phyloP scores from a whole-genome alignment of 441 rosid species.

The Erodium texanum region DNA sequence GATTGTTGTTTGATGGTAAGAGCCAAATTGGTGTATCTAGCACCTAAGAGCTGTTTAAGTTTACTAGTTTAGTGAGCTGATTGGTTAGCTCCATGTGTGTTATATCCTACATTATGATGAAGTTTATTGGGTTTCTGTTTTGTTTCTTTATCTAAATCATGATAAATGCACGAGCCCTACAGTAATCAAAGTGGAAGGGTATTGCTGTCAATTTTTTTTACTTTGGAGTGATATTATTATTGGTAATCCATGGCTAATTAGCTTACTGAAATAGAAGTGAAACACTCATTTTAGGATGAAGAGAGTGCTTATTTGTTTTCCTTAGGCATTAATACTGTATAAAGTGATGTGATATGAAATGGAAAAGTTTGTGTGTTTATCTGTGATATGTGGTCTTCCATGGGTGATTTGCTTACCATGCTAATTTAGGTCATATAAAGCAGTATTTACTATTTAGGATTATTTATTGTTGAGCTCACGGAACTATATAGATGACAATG shows the following conservation, averaged over 20 bases:
- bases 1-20: background rate
- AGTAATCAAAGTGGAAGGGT: too few relatives aligned
- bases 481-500: conserved; percentile 6
- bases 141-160: too few relatives aligned
- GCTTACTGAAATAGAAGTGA: background rate
- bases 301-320: background rate
- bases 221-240: too few relatives aligned
- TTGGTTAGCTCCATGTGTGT: background rate
- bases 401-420: background rate
- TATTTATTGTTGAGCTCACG: background rate
- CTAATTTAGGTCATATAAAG: background rate
- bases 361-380: background rate
- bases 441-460: background rate
- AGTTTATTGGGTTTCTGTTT: too few relatives aligned
- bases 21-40: background rate
- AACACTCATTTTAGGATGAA: background rate
- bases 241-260: background rate
- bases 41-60: background rate
- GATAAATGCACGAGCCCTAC: too few relatives aligned
- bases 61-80: background rate
- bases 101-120: too few relatives aligned
- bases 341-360: background rate
- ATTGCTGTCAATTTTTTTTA: too few relatives aligned
- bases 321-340: background rate
- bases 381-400: background rate